Percentiles rank a stretch among this genome's conserved stretches.
Evolutionary conservation across 2,329 filamentous ascomycete species (phyloP).

Genomic region (Tolypocladium nubicola): DNA sequence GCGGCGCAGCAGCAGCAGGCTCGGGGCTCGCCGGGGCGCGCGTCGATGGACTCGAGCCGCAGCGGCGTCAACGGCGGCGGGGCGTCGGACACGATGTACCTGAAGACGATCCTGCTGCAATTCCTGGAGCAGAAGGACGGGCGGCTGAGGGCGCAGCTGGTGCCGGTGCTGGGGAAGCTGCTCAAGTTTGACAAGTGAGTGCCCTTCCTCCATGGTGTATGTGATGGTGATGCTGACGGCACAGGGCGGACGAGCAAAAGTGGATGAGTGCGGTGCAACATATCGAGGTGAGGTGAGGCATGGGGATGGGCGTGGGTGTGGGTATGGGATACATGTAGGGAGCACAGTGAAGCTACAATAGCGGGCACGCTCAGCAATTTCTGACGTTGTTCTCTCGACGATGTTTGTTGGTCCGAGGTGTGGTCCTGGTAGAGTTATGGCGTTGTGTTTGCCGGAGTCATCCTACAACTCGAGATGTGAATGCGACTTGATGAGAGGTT

Average conservation of each 20-base stretch:
- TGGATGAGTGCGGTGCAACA: slow-evolving; percentile 68
- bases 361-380: not conserved
- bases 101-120: slow-evolving; percentile 73
- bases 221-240: slow-evolving; percentile 8
- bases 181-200: slow-evolving; percentile 67
- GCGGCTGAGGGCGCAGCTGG: slow-evolving; percentile 62
- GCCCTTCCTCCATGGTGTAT: not conserved
- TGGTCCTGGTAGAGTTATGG: too few species aligned
- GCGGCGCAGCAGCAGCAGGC: slow-evolving; percentile 27
- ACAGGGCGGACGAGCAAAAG: slow-evolving; percentile 64
- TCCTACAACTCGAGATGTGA: too few species aligned
- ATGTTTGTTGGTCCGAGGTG: not conserved
- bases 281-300: slow-evolving; percentile 24
- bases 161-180: slow-evolving; percentile 67
- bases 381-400: not conserved
- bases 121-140: slow-evolving; percentile 75
- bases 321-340: not conserved
- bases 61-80: slow-evolving; percentile 18
- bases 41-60: slow-evolving; percentile 25
- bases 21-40: slow-evolving; percentile 32
- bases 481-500: too few species aligned
- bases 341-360: not conserved
- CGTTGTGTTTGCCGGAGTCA: too few species aligned
- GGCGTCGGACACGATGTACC: slow-evolving; percentile 47
- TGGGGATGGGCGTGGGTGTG: not conserved